Conservation (phyloP, 331 rosid species). For the Ulmus americana region DNA sequence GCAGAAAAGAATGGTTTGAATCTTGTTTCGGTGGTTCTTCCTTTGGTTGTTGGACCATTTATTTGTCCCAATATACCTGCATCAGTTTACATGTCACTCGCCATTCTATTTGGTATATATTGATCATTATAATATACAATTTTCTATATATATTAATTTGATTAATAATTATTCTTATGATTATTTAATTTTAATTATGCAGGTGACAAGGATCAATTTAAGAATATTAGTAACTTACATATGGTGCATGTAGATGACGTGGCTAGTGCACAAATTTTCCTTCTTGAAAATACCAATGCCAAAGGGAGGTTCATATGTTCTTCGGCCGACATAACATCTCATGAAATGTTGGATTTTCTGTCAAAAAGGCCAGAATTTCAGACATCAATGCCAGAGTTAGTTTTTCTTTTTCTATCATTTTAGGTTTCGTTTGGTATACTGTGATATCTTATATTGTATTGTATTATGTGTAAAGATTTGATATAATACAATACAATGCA, state of each 20-base stretch:
- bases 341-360: slow-evolving; percentile 18
- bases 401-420: not conserved
- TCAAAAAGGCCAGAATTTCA: slow-evolving; percentile 37
- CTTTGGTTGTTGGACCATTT: slow-evolving; percentile 51
- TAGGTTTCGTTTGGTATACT: too few relatives aligned
- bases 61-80: slow-evolving; percentile 50
- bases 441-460: too few relatives aligned
- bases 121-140: not conserved
- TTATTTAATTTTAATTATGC: not conserved
- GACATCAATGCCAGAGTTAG: slow-evolving; percentile 44
- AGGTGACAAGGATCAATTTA: slow-evolving; percentile 21
- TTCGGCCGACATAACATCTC: slow-evolving; percentile 12
- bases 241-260: slow-evolving; percentile 58
- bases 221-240: slow-evolving; percentile 7
- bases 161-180: not conserved
- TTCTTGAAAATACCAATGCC: slow-evolving; percentile 43
- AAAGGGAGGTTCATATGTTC: slow-evolving; percentile 45
- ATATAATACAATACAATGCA: too few relatives aligned
- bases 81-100: slow-evolving; percentile 29
- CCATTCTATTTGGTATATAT: slow-evolving; percentile 41
- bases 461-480: too few relatives aligned
- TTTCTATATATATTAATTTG: not conserved
- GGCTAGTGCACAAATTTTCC: slow-evolving; percentile 45
- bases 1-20: slow-evolving; percentile 45
- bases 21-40: slow-evolving; percentile 46